Evolutionary conservation across 768 basidiomycete species (phyloP).

Genomic region (Amanita rubescens): DNA sequence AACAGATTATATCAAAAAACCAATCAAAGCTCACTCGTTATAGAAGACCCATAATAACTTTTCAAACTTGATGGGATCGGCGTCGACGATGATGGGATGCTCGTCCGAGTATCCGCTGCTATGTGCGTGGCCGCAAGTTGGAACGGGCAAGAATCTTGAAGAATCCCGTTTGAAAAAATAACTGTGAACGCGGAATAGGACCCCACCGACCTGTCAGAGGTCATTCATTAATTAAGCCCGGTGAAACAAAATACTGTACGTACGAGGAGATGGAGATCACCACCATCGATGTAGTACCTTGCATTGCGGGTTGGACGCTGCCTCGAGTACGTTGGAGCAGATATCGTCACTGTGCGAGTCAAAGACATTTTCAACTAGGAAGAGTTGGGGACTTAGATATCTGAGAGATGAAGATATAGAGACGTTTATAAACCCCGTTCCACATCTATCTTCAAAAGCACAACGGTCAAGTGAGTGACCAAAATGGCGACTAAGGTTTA

Average conservation of each 20-base stretch:
- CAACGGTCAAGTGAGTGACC: too few relatives aligned
- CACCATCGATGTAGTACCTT: constrained; percentile 39
- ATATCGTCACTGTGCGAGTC: too few relatives aligned
- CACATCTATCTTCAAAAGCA: too few relatives aligned
- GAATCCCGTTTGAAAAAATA: constrained; percentile 53
- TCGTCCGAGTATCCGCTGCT: constrained; percentile 17
- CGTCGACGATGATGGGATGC: constrained; percentile 32
- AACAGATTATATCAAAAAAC: not conserved
- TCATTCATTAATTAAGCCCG: constrained; percentile 5
- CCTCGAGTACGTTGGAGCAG: not conserved
- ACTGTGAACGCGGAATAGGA: constrained; percentile 42
- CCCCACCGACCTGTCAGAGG: constrained; percentile 32
- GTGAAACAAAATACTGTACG: constrained; percentile 8
- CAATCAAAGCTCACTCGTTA: constrained; percentile 38
- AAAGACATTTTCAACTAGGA: too few relatives aligned
- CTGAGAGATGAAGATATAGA: too few relatives aligned
- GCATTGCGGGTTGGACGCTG: constrained; percentile 15
- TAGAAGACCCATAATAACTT: constrained; percentile 59
- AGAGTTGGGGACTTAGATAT: too few relatives aligned
- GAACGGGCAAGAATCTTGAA: constrained; percentile 24
- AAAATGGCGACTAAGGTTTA: too few relatives aligned
- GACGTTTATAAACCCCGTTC: too few relatives aligned
- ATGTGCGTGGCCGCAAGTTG: not conserved
- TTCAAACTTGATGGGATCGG: constrained; percentile 41
- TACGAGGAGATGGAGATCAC: constrained; percentile 42